Evolutionary conservation across 441 rosid species (phyloP), one percentile per base, ranked within the genome.

Genomic region (Adansonia madagascariensis): DNA sequence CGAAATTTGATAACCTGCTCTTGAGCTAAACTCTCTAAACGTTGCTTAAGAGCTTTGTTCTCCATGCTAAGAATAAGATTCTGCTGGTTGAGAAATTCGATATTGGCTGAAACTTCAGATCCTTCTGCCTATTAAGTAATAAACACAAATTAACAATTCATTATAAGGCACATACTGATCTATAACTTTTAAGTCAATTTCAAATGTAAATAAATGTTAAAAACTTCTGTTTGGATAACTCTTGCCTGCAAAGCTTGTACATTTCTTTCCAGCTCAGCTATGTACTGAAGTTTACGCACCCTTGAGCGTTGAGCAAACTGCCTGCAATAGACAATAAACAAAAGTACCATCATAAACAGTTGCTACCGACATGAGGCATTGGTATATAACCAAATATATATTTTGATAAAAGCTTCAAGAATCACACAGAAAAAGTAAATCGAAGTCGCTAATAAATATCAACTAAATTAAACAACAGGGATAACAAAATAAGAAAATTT

Each of bases 221-320:
- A 15, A 46, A 27, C 41, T 62, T 24, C 73, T 60, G 47, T 52
- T 80, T 75, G 57, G 80, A 49, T 22, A 53, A 41, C 44, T 78
- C 83, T 82, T 81, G 84, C 99, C 94, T 97, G 98, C 83, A 97
- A 91, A 82, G 92, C 91, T 87, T 95, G 98, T 57, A 97, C 99
- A 83, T 89, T 95, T 77, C 95, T 90, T 89, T 97, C 99, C 82
- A 95, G 84, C 87, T 97, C 99, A 83, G 99, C 94, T 83, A 97
- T 95, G 88, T 95, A 95, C 85, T 97, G 99, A 77, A 97, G 98
- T 81, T 97, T 97, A 24, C 99, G 93, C 56, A 93, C 99, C 79
- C 99, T 83, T 69, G 99, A 95, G 27, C 99, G 93, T 76, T 97
- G 99, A 80, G 99, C 99, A 53, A 93, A 97, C 94, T 95, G 99